phyloP scores from a whole-genome alignment of 2,329 filamentous ascomycete species.

The Colletotrichum phormii region DNA sequence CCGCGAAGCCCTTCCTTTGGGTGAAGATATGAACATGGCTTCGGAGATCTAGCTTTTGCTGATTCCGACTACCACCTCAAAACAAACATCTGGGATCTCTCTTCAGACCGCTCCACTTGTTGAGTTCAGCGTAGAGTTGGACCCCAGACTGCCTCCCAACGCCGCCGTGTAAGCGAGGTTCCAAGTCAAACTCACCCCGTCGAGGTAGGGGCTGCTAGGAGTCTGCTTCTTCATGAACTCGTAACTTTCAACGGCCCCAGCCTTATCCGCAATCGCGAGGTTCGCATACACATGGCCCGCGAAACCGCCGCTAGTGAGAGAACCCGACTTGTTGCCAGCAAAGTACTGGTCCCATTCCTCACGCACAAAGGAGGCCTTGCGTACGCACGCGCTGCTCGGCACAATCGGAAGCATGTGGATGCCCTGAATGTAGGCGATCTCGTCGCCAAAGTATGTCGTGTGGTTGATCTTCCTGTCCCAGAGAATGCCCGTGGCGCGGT shows the following conservation, averaged over 20 bases:
- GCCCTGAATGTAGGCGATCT: constrained; percentile 64
- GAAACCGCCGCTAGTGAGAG: constrained; percentile 82
- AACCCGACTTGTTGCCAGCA: constrained; percentile 42
- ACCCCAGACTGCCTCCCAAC: constrained; percentile 16
- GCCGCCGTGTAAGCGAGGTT: constrained; percentile 26
- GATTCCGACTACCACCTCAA: too few relatives aligned
- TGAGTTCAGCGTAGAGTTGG: neutral
- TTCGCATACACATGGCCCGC: constrained; percentile 81
- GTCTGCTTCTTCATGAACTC: constrained; percentile 22
- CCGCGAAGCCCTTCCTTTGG: neutral
- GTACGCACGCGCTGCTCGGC: constrained; percentile 70
- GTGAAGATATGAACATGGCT: too few relatives aligned
- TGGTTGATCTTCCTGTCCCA: constrained; percentile 92
- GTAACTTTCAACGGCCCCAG: constrained; percentile 24
- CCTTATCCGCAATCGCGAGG: constrained; percentile 71
- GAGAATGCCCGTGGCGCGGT: constrained; percentile 57
- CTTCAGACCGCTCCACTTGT: neutral
- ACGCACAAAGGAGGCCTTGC: constrained; percentile 71
- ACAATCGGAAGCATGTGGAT: constrained; percentile 80
- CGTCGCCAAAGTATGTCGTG: constrained; percentile 79
- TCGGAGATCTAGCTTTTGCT: too few relatives aligned
- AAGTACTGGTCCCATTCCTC: constrained; percentile 74
- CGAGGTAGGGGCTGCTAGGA: neutral
- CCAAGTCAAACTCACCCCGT: constrained; percentile 17
- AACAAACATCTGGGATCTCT: neutral